Evolutionary conservation across 768 basidiomycete species (phyloP).

Genomic region (Leccinum rimulosum): DNA sequence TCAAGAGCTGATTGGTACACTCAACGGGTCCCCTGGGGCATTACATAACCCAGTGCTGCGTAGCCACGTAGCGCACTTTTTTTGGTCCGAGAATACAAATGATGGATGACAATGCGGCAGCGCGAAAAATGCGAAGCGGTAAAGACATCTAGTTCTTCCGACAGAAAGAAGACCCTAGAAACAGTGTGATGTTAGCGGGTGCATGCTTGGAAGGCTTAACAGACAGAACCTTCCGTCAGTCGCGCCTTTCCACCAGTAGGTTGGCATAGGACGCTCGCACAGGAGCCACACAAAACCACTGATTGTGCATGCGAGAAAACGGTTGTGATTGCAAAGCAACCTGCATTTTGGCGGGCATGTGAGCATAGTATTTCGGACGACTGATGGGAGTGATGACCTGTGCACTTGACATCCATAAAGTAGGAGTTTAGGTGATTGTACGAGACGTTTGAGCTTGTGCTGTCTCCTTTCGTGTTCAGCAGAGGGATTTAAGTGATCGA

Average conservation of each 20-base stretch:
- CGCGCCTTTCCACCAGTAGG: constrained; percentile 98
- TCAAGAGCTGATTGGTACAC: neutral
- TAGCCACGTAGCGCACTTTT: constrained; percentile 9
- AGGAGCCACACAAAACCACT: constrained; percentile 90
- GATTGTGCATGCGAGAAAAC: constrained; percentile 99
- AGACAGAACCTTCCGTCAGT: constrained; percentile 89
- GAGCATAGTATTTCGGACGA: neutral
- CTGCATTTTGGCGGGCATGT: constrained; percentile 36
- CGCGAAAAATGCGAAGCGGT: neutral
- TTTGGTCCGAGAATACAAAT: constrained; percentile 7
- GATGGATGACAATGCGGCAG: constrained; percentile 4
- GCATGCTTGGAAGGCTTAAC: neutral
- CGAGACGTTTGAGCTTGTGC: constrained; percentile 99
- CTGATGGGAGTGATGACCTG: constrained; percentile 45
- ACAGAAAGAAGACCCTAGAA: constrained; percentile 92
- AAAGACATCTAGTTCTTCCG: constrained; percentile 71
- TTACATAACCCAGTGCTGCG: constrained; percentile 5
- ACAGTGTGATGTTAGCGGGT: constrained; percentile 11
- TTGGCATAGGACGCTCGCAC: constrained; percentile 94
- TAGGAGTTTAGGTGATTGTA: constrained; percentile 98
- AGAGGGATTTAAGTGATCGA: constrained; percentile 97
- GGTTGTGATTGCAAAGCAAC: constrained; percentile 93
- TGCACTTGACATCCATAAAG: constrained; percentile 99
- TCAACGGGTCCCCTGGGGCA: neutral
- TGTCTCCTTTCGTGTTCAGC: constrained; percentile 79